Evolutionary conservation across 2,329 filamentous ascomycete genomes (phyloP), one percentile per base, ranked within the genome.

Genomic region (Hirsutella thompsonii): DNA sequence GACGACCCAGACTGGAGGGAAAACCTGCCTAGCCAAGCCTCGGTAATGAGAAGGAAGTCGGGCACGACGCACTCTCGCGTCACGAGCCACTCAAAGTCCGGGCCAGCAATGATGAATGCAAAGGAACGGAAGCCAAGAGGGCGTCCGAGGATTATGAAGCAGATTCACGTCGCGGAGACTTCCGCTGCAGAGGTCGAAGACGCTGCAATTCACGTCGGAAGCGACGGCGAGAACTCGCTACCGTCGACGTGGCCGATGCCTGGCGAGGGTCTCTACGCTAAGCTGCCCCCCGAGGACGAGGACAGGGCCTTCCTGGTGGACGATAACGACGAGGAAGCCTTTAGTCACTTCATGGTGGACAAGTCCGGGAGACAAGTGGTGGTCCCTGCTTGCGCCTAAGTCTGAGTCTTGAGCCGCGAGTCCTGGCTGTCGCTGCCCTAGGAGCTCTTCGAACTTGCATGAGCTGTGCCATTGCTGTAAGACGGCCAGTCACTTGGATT

Each of bases 271-370:
- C 39, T 67, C 45, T 68, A 67, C 44, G 55, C 61, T 3, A 55
- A 55, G 20, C 44, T 68, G 9, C 47, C 50, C 10, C 55, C 57
- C 0, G 65, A 68, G 45, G 55, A 52, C 8, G 54, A 64, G 21
- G 63, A 68, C 41, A 46, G 51, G n/a, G 39, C 40, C 5, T 53
- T 62, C 21, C 48, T 67, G 16, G 42, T 54, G 21, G 64, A 67
- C 37, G 55, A 59, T 4, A 59, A 65, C 19, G 63, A 67, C 30
- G 61, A 63, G 37, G 61, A 65, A 37, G 56, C 63, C 0, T 68
- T 68, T 37, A 67, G 63, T 35, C 63, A 67, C 40, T 68, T 68
- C 46, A 51, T 59, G 43, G 59, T 67, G 8, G 60, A 66, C 30
- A 46, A 43, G 18, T 46, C 54, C 18, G 62, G 63, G n/a, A 60